These are phyloP conservation scores for Epichloe scottii DNA, from an alignment of 2,329 filamentous ascomycete genomes.

Conservation along the genomic window DNA sequence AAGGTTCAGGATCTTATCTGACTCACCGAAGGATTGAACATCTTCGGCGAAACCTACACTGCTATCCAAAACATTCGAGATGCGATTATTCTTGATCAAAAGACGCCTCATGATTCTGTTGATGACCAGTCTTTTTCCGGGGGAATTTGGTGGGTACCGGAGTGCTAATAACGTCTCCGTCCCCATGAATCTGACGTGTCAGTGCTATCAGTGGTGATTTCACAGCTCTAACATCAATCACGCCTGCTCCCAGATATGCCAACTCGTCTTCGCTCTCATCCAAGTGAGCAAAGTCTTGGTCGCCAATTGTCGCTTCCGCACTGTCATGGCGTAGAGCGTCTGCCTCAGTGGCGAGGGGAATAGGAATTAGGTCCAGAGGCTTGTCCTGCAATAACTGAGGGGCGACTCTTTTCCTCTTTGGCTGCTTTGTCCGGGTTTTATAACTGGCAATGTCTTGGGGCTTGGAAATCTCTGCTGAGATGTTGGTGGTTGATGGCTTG, in stretches of 20 bases:
- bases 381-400: constrained; percentile 11
- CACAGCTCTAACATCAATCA: constrained; percentile 14
- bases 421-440: constrained; percentile 11
- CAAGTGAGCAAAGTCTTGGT: constrained; percentile 6
- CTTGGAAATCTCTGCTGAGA: neutral
- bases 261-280: constrained; percentile 9
- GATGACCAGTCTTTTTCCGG: constrained; percentile 32
- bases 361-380: neutral
- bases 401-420: constrained; percentile 17
- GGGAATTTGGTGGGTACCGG: constrained; percentile 19
- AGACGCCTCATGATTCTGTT: constrained; percentile 27
- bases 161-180: constrained; percentile 16
- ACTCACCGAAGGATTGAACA: constrained; percentile 10
- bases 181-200: constrained; percentile 13
- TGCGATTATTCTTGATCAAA: constrained; percentile 19
- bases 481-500: neutral
- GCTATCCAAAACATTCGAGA: neutral
- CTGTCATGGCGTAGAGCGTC: neutral
- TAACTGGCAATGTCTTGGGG: neutral
- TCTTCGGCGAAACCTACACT: neutral
- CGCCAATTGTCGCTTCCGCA: too few species aligned
- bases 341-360: constrained; percentile 6
- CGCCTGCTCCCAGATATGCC: constrained; percentile 25
- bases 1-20: constrained; percentile 31
- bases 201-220: constrained; percentile 11